Conservation (phyloP, 768 basidiomycete species). For the Mycena rosella region DNA sequence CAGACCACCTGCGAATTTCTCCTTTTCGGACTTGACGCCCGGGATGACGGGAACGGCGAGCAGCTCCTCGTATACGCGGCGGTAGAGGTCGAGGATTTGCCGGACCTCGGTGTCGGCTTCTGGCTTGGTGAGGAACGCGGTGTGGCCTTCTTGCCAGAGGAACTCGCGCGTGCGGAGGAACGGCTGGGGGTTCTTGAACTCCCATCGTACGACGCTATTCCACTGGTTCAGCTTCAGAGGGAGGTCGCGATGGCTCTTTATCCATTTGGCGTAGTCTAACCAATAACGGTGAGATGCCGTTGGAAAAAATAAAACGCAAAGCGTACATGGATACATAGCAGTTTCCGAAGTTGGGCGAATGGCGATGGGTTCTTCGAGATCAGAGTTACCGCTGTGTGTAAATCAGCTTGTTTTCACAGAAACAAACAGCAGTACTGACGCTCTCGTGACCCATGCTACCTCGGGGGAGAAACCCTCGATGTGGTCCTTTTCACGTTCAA, state of each 20-base stretch:
- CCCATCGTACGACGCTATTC: conserved; percentile 99
- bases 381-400: conserved; percentile 80
- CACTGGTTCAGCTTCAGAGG: conserved; percentile 98
- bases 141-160: conserved; percentile 99
- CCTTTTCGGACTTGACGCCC: conserved; percentile 98
- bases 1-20: conserved; percentile 97
- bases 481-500: conserved; percentile 98
- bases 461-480: conserved; percentile 99
- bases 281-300: conserved; percentile 7
- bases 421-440: conserved; percentile 66
- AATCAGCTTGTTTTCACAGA: background rate
- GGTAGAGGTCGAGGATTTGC: conserved; percentile 96
- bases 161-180: conserved; percentile 99
- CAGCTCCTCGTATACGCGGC: conserved; percentile 95
- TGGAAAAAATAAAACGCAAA: background rate
- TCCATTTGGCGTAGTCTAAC: conserved; percentile 98
- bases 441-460: conserved; percentile 99
- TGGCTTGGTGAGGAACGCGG: conserved; percentile 87
- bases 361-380: conserved; percentile 96
- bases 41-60: conserved; percentile 98
- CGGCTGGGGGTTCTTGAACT: conserved; percentile 99
- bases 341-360: conserved; percentile 99
- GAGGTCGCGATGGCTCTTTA: conserved; percentile 96
- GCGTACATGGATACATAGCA: conserved; percentile 97
- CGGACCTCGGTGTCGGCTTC: conserved; percentile 95